Base-by-base conservation (phyloP, 2,329 filamentous ascomycete genomes). In the Rugonectria rugulosa region DNA sequence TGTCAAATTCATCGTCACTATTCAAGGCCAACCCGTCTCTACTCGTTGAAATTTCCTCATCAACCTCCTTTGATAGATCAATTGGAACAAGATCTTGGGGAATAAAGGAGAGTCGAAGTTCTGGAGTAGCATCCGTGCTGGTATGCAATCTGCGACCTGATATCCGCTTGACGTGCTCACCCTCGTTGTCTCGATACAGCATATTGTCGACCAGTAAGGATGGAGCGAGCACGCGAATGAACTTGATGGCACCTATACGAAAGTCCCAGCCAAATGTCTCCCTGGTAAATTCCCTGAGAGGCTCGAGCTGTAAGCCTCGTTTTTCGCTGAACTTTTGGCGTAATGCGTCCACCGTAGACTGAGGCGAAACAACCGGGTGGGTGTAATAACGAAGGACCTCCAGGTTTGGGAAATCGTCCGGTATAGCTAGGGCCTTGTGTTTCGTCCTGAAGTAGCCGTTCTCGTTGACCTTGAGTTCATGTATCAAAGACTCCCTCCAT, bases 261-360 rank as follows among this genome's bases (percentile, higher is more conserved):
- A 87, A 89, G 5, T 83, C 85, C 95, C 95, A 99, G 56, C 93
- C 92, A 62, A 99, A 96, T 0, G 88, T 88, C 60, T 96, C 88
- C 1, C 83, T 81, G 0, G 88, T 84, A 70, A 97, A 97, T 12
- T 82, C 80, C 29, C 94, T 84, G 29, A 99, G 74, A 0, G 84
- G 86, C 4, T 71, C 65, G 4, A 75, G 50, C 7, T 71, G 64
- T 2, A 75, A 61, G 5, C 66, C 62, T 3, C 50, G 54, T 23
- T 61, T 67, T 7, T 58, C 36, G 2, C 62, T 46, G 24, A 73
- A 48, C 41, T 62, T 70, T 14, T 66, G 53, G 7, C 63, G 63
- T 10, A 75, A 59, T 2, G 55, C 32, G 3, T 64, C 64, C 2
- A 76, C 45, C 7, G 23, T 65, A 74, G 45, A 94, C 67, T 21